Evolutionary conservation across 2,329 filamentous ascomycete species (phyloP).

Genomic region (Neoascochyta sp.): DNA sequence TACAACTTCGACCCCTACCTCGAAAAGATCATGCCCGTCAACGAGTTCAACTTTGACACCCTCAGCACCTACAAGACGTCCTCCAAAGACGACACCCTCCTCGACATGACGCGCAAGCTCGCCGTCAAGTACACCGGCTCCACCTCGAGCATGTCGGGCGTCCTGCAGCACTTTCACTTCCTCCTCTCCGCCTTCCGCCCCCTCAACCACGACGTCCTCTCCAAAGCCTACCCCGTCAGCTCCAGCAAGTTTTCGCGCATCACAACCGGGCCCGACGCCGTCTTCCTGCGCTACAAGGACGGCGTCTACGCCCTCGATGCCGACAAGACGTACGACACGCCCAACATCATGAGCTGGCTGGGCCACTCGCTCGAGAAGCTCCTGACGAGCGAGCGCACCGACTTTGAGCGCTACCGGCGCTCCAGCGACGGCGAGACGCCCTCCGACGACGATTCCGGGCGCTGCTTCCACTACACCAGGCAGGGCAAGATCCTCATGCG

Average conservation of each 20-base stretch:
- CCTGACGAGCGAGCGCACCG: slow-evolving; percentile 73
- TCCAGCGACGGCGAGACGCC: slow-evolving; percentile 59
- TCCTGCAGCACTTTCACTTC: slow-evolving; percentile 87
- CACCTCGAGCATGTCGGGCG: slow-evolving; percentile 91
- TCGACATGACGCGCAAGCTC: slow-evolving; percentile 62
- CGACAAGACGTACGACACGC: slow-evolving; percentile 83
- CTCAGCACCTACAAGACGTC: slow-evolving; percentile 87
- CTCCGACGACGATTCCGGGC: slow-evolving; percentile 56
- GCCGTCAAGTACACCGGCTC: slow-evolving; percentile 85
- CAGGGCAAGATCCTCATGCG: slow-evolving; percentile 88
- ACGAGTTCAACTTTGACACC: slow-evolving; percentile 87
- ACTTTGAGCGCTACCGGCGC: slow-evolving; percentile 77
- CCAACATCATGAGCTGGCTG: slow-evolving; percentile 84
- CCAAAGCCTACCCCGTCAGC: slow-evolving; percentile 60
- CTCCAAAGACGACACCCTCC: slow-evolving; percentile 72
- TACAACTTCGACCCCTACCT: slow-evolving; percentile 98
- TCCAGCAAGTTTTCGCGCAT: slow-evolving; percentile 68
- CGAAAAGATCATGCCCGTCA: slow-evolving; percentile 84
- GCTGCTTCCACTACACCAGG: slow-evolving; percentile 77
- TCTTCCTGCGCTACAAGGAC: slow-evolving; percentile 78
- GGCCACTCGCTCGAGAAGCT: slow-evolving; percentile 97
- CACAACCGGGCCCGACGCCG: slow-evolving; percentile 65
- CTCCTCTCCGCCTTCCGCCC: slow-evolving; percentile 79
- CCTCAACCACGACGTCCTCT: slow-evolving; percentile 64
- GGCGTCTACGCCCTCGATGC: slow-evolving; percentile 92